Evolutionary conservation across 345 rosid species (phyloP), one percentile per base, ranked within the genome.

Genomic region (Moringa oleifera): DNA sequence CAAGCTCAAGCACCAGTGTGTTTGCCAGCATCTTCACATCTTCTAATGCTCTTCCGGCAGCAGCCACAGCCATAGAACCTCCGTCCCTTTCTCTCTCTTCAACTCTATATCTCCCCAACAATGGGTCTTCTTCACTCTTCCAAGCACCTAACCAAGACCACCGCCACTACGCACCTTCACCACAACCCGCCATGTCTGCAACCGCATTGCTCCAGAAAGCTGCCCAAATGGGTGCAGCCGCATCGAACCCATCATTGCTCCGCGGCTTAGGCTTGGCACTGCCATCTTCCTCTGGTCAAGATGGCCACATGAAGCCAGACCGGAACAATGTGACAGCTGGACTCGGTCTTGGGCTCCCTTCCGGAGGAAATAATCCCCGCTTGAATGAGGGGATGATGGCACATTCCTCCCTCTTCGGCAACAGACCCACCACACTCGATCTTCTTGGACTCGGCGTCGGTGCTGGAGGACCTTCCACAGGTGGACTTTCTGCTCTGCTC

Each of bases 171-270:
- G 23, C 70, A 6, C 77, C 72, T 1, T 57, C 85, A 4, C 69
- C 70, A 12, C 88, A 71, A 57, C 86, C 96, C 0, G 77, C 95
- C 4, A 88, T 94, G 91, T 90, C 99, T 0, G 99, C 99, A 18
- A 94, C 99, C 0, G 99, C 99, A 41, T 71, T 94, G 80, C 96
- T 94, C 49, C 96, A 94, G 53, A 94, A 86, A 55, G 99, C 99
- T 45, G 99, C 97, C 16, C 92, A 88, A 68, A 82, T 94, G 85
- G 99, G 96, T 22, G 81, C 95, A 9, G 52, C 90, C 1, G 73
- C 90, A 23, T 81, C 95, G 1, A 81, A 68, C 66, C 53, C 76
- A 0, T 81, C 85, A 0, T 65, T 79, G 20, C 80, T 85, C 12
- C 81, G 80, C 0, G 82, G 90, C 23, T 58, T 82, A 16, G 86